Base-by-base conservation (phyloP, 805 yeast species). In the Millerago galiae region DNA sequence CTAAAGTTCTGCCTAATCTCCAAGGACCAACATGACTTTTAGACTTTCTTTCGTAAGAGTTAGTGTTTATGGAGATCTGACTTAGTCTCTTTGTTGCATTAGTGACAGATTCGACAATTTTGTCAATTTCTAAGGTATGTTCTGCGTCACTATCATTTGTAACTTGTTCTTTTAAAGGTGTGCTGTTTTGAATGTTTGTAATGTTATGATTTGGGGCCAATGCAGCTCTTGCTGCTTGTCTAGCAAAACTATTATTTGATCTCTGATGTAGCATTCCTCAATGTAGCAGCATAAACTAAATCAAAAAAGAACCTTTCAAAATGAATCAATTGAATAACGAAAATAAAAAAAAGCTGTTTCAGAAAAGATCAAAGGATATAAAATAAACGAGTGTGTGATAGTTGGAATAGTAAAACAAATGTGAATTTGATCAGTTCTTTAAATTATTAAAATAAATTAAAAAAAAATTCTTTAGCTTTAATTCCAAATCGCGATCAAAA, bases 1-100 rank as follows among this genome's bases (percentile, higher is more conserved):
- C 99, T 40, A 93, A 68, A 2, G 99, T 93, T 51, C 91, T 75
- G 25, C 98, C 98, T 30, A 93, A 69, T 59, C 88, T 85, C 99
- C 99, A 93, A 2, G 99, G 97, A 2, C 99, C 99, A 35, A 93
- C 61, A 30, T 56, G 61, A 34, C 56, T 56, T 41, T 56, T 56
- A 12, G 59, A 53, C 39, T 58, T 58, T 39, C 61, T 50, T 40
- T 58, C 57, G 11, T 59, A 58, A 12, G 57, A 53, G 34, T 54
- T 56, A 15, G 61, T 56, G 31, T 53, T 58, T 5, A 59, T 58
- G 2, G 61, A 58, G 5, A 52, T 50, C 42, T 56, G 60, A 12
- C 52, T 44, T 17, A 58, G 45, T 43, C 61, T 45, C 37, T 58
- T 58, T 1, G 61, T 58, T 6, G 61, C 61, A 35, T 58, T 56